These are phyloP conservation scores for Pythium chondricola DNA, from an alignment of 352 stramenopile genomes.

Conservation along the genomic window DNA sequence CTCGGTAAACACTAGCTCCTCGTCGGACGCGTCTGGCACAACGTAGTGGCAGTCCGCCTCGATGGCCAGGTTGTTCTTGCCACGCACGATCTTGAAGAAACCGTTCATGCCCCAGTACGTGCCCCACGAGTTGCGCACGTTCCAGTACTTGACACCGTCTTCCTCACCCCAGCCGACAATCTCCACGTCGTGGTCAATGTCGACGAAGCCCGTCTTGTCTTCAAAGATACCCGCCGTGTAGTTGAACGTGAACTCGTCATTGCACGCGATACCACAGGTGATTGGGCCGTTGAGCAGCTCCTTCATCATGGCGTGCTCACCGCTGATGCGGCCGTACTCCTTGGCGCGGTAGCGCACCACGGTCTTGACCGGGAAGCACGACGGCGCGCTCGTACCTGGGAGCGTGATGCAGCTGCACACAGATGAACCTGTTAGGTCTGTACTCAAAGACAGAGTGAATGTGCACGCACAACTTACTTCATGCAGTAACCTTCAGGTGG, in stretches of 20 bases:
- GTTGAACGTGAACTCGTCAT: conserved; percentile 52
- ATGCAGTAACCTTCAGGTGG: conserved; percentile 59
- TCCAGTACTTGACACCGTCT: conserved; percentile 88
- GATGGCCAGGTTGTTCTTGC: conserved; percentile 82
- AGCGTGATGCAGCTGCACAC: conserved; percentile 33
- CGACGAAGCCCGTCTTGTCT: conserved; percentile 56
- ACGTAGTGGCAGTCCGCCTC: conserved; percentile 84
- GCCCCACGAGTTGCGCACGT: conserved; percentile 90
- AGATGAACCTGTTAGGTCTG: neutral
- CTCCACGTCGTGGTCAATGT: conserved; percentile 84
- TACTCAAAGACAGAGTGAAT: neutral
- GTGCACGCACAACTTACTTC: conserved; percentile 32
- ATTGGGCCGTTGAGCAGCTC: conserved; percentile 75
- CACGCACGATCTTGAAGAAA: conserved; percentile 87
- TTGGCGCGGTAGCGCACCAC: conserved; percentile 51
- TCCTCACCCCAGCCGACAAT: conserved; percentile 90
- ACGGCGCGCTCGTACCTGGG: conserved; percentile 15
- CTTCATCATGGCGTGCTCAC: conserved; percentile 60
- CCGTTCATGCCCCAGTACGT: conserved; percentile 91
- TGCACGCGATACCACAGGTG: conserved; percentile 87
- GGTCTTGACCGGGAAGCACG: conserved; percentile 44
- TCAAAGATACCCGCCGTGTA: conserved; percentile 88
- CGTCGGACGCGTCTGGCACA: conserved; percentile 45
- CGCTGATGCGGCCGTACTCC: conserved; percentile 34
- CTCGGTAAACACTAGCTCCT: conserved; percentile 51